Evolutionary conservation across 352 stramenopile species (phyloP), one percentile per base, ranked within the genome.

Genomic region (Phytophthora melonis): DNA sequence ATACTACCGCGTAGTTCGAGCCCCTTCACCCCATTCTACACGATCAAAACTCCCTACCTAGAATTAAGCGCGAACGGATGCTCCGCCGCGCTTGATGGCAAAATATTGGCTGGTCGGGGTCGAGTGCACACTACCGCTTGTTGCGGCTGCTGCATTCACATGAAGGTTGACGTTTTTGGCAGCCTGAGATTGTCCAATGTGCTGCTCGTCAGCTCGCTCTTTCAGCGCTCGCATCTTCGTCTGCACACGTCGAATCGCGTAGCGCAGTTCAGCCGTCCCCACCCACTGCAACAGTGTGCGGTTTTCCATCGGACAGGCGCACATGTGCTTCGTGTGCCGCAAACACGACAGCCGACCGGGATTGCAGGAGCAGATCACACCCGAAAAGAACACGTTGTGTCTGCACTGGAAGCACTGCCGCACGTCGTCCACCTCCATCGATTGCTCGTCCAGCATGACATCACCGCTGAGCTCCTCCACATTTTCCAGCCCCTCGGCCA

Each of bases 351-450:
- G 60, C 2, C 82, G 82, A 52, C 68, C 81, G 1, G 86, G 77
- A 58, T 84, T 85, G 65, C 88, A 95, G 0, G 77, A 74, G 60
- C 88, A 95, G 3, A 87, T 90, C 9, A 95, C 81, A 6, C 86
- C 86, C 3, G 88, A 95, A 65, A 95, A 95, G 67, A 93, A 95
- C 7, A 95, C 78, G 63, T 90, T 92, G 73, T 95, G 86, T 39
- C 82, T 90, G 75, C 88, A 95, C 9, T 66, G 34, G 43, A 85
- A 93, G 70, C 86, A 93, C 63, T 90, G 84, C 2, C 87, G 83
- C 5, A 89, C 65, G 59, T 95, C 88, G 58, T 95, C 88, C 25
- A 89, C 70, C 25, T 84, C 77, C 86, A 95, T 93, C 10, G 83
- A 86, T n/a, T 82, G 81, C 43, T 92, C 84, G 58, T 92, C 86